Evolutionary conservation across 1,284 basidiomycete species (phyloP).

Genomic region (Trichosporon sp.): DNA sequence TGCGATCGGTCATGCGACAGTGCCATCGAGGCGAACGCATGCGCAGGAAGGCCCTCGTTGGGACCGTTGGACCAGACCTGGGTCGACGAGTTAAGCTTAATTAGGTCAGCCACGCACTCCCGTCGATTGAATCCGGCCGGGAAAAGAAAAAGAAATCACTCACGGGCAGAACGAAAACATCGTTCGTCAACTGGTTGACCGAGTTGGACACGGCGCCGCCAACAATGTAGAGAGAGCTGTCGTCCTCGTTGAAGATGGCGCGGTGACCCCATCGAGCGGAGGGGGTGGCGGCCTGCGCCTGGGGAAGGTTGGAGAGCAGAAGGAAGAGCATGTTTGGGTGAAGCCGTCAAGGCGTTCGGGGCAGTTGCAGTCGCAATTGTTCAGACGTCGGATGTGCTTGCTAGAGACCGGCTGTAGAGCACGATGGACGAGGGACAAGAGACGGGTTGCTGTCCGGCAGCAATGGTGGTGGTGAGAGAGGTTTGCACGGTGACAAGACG

Average conservation of each 20-base stretch:
- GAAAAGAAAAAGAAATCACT: conserved; percentile 26
- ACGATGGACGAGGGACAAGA: conserved; percentile 18
- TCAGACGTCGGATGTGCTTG: conserved; percentile 19
- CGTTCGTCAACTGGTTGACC: conserved; percentile 56
- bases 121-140: not conserved
- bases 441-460: conserved; percentile 16
- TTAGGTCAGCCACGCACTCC: not conserved
- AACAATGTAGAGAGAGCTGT: conserved; percentile 53
- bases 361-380: conserved; percentile 19
- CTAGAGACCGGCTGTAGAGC: conserved; percentile 15
- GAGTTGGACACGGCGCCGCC: conserved; percentile 50
- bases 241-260: conserved; percentile 49
- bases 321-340: conserved; percentile 28
- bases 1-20: conserved; percentile 37
- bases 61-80: conserved; percentile 46
- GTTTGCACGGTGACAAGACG: conserved; percentile 23
- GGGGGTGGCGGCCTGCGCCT: conserved; percentile 39
- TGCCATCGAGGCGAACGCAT: conserved; percentile 51
- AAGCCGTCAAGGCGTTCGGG: conserved; percentile 21
- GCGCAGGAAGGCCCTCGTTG: conserved; percentile 48
- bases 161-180: conserved; percentile 52
- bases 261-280: conserved; percentile 55
- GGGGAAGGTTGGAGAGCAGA: conserved; percentile 35
- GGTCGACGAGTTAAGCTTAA: conserved; percentile 47
- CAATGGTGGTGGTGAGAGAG: conserved; percentile 4